Conservation (phyloP, 2,329 filamentous ascomycete genomes). For the Colletotrichum costaricense region DNA sequence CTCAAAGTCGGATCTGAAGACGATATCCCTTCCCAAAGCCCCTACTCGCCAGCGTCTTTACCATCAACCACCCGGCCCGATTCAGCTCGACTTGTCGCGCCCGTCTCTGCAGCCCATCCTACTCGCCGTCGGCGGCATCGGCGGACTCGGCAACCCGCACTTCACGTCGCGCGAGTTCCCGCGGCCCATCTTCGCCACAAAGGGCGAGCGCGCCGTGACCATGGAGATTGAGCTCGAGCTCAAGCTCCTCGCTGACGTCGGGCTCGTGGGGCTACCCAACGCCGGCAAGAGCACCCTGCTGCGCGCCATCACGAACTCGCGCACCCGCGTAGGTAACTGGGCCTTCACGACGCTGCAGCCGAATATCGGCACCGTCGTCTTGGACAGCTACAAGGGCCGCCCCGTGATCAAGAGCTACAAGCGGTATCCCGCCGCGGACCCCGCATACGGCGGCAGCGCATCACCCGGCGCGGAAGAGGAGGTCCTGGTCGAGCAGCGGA, state of each 20-base stretch:
- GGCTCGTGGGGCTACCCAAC: slow-evolving; percentile 93
- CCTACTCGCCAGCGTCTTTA: slow-evolving; percentile 65
- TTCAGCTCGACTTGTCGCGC: slow-evolving; percentile 78
- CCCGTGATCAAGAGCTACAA: slow-evolving; percentile 61
- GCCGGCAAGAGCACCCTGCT: slow-evolving; percentile 95
- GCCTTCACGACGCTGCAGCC: slow-evolving; percentile 96
- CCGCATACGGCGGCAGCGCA: slow-evolving; percentile 45
- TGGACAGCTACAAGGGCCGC: slow-evolving; percentile 86
- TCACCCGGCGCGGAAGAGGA: slow-evolving; percentile 52
- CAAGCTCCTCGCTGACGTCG: slow-evolving; percentile 94
- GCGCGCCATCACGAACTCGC: slow-evolving; percentile 86
- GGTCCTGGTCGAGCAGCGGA: slow-evolving; percentile 68
- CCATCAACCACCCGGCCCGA: slow-evolving; percentile 77
- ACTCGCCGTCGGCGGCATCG: slow-evolving; percentile 87
- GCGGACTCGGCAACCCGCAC: slow-evolving; percentile 93
- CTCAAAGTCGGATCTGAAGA: slow-evolving; percentile 73
- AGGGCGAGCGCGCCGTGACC: slow-evolving; percentile 82
- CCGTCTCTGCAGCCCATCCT: slow-evolving; percentile 87
- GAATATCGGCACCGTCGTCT: slow-evolving; percentile 94
- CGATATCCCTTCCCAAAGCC: slow-evolving; percentile 61
- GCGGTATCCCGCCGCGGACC: slow-evolving; percentile 39
- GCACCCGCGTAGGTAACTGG: slow-evolving; percentile 92
- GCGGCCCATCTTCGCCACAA: slow-evolving; percentile 88
- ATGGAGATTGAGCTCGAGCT: slow-evolving; percentile 89
- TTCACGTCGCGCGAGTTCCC: slow-evolving; percentile 82